phyloP scores from a whole-genome alignment of 2,329 filamentous ascomycete genomes.

The Fusarium sp. region DNA sequence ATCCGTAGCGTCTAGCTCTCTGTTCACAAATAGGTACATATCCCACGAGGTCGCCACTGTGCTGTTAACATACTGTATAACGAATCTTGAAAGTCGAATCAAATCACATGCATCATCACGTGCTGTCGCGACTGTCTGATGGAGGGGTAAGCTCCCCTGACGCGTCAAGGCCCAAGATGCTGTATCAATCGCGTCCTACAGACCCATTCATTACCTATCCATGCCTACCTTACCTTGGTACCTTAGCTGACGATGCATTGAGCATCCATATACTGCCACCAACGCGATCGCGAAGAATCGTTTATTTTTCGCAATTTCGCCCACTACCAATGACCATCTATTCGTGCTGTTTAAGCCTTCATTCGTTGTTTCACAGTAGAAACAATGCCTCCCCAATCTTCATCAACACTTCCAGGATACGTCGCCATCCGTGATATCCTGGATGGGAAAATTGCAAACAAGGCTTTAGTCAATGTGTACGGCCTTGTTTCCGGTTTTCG shows the following conservation, averaged over 20 bases:
- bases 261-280: background rate
- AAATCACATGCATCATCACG: constrained; percentile 41
- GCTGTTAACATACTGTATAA: background rate
- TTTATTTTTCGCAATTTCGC: background rate
- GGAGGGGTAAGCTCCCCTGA: constrained; percentile 5
- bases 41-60: constrained; percentile 9
- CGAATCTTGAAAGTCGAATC: background rate
- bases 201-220: background rate
- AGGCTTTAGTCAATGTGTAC: constrained; percentile 65
- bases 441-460: constrained; percentile 46
- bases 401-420: constrained; percentile 39
- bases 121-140: constrained; percentile 36
- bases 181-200: constrained; percentile 29
- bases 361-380: constrained; percentile 6
- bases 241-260: background rate
- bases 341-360: constrained; percentile 3
- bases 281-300: constrained; percentile 15
- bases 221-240: background rate
- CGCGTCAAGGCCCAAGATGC: constrained; percentile 13
- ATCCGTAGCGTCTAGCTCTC: background rate
- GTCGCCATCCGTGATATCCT: constrained; percentile 55
- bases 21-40: background rate
- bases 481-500: constrained; percentile 77
- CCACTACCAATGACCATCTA: background rate
- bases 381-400: constrained; percentile 5